Base-by-base conservation (phyloP, 1,284 basidiomycete genomes). In the Fomes fomentarius region DNA sequence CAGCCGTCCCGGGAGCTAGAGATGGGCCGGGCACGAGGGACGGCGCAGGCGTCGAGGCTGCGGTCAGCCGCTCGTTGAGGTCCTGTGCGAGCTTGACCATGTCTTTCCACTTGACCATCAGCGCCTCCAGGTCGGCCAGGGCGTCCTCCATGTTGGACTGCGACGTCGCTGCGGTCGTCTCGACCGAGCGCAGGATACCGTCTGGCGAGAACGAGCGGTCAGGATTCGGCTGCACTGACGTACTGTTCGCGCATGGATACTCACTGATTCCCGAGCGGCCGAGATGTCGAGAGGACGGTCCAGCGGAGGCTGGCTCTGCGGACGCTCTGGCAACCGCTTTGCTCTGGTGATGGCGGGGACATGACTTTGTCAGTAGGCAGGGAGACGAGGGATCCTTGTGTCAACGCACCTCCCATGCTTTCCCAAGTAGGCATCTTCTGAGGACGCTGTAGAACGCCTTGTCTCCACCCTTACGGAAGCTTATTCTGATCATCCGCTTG, bases 81-180 rank as follows among this genome's bases (percentile, higher is more conserved):
- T 93, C 87, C 57, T 89, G 89, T 1, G 96, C 95, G 25, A 98
- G 81, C 37, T 84, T 83, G 50, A 93, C 95, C 89, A 99, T 98
- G 63, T 95, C 92, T 62, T 88, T 90, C 0, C 96, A 95, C 69
- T 95, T 93, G 47, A 89, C 78, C 91, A 93, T 96, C 38, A 99
- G 77, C 1, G 91, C 89, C 67, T 98, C 94, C 22, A 99, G 80
- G 67, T 98, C 96, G 62, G 85, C 81, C 46, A 99, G 80, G 0
- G 95, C 92, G 62, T 87, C 84, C 42, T 83, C 80, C 78, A 98
- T 86, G 59, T 87, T 80, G 7, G 81, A 82, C 47, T 86, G 80
- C 14, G 85, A 78, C 11, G 79, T 78, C 58, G 85, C 80, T 4
- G 85, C 84, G n/a, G 83, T 84, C 19, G 80, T 78, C 69, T 87